Evolutionary conservation across 805 yeast genomes (phyloP), one percentile per base, ranked within the genome.

Genomic region (Cyberlindnera lachancei): DNA sequence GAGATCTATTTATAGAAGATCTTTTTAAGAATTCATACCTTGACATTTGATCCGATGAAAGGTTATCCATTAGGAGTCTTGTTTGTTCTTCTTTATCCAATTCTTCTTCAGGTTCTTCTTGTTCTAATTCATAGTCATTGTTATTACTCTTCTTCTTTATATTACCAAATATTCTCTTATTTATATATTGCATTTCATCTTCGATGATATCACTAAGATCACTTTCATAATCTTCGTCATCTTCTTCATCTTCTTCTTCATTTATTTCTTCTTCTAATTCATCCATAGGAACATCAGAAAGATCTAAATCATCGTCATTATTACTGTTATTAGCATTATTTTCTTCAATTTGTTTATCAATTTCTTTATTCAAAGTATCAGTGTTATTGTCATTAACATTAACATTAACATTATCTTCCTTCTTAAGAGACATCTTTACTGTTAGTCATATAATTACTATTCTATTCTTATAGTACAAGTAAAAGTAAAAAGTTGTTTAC

Each of bases 11-110:
- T 34, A 81, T 54, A 25, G 80, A 75, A 25, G 94, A 79, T 44
- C 97, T 66, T 42, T 95, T 69, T 56, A 77, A 87, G 15, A 81
- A 82, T 53, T 87, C 96, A 55, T 86, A 90, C 31, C 95, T 59
- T 36, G 79, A 77, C 77, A 83, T 78, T 52, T 90, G 96, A 18
- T 77, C 83, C n/a, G 72, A 73, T 42, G 81, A 80, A 53, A 90
- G 73, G 41, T 77, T 74, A 15, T 84, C 73, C 37, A 87, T 70
- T 41, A 88, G 62, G 18, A 86, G 48, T 34, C 76, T 64, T 34
- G 73, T 67, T 36, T 69, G 64, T 25, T 80, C 84, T 40, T 76
- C 79, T 33, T 73, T 67, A 15, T 55, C 61, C 33, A 61, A 35
- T 23, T 64, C 64, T 30, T 50, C 55, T 16, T 41, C 46, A 3